These are phyloP conservation scores for Seiridium unicorne DNA, from an alignment of 2,329 filamentous ascomycete genomes.

Conservation along the genomic window DNA sequence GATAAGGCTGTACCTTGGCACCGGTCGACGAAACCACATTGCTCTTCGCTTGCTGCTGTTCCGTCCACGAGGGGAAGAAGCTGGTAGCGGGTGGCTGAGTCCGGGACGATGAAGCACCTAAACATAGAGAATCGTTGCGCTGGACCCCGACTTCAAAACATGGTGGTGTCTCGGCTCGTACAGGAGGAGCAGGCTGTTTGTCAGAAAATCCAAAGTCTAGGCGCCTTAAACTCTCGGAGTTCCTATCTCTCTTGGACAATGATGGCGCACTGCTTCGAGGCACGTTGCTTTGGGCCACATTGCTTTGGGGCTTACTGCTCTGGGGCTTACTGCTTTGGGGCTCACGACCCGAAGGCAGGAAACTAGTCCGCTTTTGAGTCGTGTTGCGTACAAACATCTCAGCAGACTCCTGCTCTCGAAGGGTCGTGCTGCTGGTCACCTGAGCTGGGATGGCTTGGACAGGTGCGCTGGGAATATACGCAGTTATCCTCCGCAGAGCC, in stretches of 20 bases:
- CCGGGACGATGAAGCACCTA: neutral
- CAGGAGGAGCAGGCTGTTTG: neutral
- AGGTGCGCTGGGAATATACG: neutral
- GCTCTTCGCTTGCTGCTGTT: neutral
- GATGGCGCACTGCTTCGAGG: too few relatives aligned
- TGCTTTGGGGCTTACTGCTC: too few relatives aligned
- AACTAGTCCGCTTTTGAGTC: neutral
- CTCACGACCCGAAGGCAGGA: neutral
- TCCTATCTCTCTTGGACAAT: too few relatives aligned
- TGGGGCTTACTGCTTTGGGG: neutral
- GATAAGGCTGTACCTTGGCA: neutral
- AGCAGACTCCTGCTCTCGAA: neutral
- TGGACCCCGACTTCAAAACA: neutral
- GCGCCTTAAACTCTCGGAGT: too few relatives aligned
- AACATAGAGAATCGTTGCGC: conserved; percentile 15
- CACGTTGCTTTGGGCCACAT: too few relatives aligned
- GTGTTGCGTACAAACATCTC: neutral
- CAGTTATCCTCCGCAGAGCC: neutral
- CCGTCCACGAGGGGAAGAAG: conserved; percentile 11
- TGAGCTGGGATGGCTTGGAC: neutral
- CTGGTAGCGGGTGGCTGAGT: neutral
- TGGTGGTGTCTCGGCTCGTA: conserved; percentile 1
- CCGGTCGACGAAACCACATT: neutral
- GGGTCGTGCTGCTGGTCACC: neutral
- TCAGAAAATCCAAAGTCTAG: neutral